Evolutionary conservation across 179 eudicot genomes (phyloP), one percentile per base, ranked within the genome.

Genomic region (Kewa caespitosa): DNA sequence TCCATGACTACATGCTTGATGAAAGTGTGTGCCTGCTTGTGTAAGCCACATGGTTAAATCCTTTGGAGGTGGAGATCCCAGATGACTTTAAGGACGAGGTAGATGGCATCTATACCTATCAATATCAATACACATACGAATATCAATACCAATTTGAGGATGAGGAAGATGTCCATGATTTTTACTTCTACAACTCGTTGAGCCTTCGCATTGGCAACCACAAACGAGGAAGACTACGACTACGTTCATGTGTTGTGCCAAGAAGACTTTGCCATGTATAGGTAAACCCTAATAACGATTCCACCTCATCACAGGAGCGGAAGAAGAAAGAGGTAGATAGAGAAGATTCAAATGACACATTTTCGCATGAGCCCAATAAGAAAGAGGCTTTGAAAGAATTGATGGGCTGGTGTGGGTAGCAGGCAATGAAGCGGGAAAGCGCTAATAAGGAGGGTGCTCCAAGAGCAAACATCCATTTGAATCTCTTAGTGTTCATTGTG

Each of bases 191-290:
- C 41, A 79, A 70, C 81, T 89, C 97, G 20, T 52, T 93, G n/a
- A 82, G 70, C 65, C 81, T 90, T 31, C 90, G 96, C 48, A 88
- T 94, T 69, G 98, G 98, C 17, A 94, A 94, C 71, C 84, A 96
- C 25, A 85, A 97, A 77, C 92, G 98, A 97, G 98, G 97, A 97
- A 14, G 92, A 90, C 79, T 90, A 90, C 60, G 98, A 96, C 1
- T 92, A 76, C 75, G 80, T 94, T 8, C 83, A 22, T 96, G 97
- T 70, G n/a, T n/a, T n/a, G n/a, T 90, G 92, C 67, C 92, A n/a
- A n/a, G 94, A 94, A 82, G 98, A 94, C 12, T 82, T 92, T 70
- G n/a, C n/a, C n/a, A n/a, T n/a, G n/a, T n/a, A n/a, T n/a, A n/a
- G n/a, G n/a, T n/a, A n/a, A n/a, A n/a, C n/a, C n/a, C n/a, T n/a